Evolutionary conservation across 2,329 filamentous ascomycete species (phyloP).

Genomic region (Alternaria novae-zelandiae): DNA sequence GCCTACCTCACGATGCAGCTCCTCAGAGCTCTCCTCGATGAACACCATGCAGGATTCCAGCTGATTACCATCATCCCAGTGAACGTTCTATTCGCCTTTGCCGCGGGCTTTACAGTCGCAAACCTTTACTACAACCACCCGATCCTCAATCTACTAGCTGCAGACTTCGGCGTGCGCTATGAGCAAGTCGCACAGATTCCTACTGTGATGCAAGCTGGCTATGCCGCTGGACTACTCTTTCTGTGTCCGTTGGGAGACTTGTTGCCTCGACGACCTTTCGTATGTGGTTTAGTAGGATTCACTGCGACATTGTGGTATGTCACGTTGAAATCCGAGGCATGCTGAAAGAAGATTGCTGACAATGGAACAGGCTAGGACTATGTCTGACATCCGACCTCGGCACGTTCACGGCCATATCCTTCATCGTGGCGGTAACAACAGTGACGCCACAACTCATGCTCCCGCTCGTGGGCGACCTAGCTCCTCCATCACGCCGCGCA

Average conservation of each 20-base stretch:
- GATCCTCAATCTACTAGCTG: slow-evolving; percentile 76
- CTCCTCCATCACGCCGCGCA: slow-evolving; percentile 71
- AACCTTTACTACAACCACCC: slow-evolving; percentile 85
- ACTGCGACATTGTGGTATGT: slow-evolving; percentile 71
- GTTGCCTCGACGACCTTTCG: slow-evolving; percentile 71
- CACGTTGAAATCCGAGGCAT: neutral
- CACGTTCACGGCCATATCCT: slow-evolving; percentile 73
- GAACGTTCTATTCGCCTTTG: slow-evolving; percentile 74
- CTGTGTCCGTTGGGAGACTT: slow-evolving; percentile 78
- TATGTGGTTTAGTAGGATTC: slow-evolving; percentile 69
- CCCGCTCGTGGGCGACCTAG: slow-evolving; percentile 79
- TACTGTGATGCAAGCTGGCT: slow-evolving; percentile 80
- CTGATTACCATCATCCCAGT: slow-evolving; percentile 40
- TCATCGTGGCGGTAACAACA: slow-evolving; percentile 76
- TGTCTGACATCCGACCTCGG: slow-evolving; percentile 71
- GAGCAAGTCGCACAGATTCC: slow-evolving; percentile 72
- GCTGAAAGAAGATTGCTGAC: neutral
- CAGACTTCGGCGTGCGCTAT: slow-evolving; percentile 73
- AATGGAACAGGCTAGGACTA: slow-evolving; percentile 60
- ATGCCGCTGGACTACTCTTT: slow-evolving; percentile 75
- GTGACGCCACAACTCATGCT: slow-evolving; percentile 80
- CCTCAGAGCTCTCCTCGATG: neutral
- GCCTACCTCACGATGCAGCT: neutral
- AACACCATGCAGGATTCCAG: neutral
- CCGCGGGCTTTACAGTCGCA: slow-evolving; percentile 75